phyloP scores from a whole-genome alignment of 176 grass and related monocot species.

The Puya raimondii region DNA sequence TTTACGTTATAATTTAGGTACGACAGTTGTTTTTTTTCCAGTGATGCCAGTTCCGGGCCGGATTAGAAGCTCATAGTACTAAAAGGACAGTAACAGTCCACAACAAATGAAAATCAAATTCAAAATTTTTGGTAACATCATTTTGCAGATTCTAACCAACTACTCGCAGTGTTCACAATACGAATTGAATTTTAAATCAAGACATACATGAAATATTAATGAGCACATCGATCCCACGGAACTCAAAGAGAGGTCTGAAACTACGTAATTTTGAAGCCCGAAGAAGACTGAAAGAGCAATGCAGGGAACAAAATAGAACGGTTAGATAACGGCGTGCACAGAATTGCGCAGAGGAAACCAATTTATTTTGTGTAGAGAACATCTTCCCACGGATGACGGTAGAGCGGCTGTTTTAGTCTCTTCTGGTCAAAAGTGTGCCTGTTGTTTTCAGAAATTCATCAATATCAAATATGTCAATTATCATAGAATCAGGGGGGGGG shows the following conservation, averaged over 20 bases:
- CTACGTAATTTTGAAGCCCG: not conserved
- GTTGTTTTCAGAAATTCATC: slow-evolving; percentile 13
- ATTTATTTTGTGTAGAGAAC: slow-evolving; percentile 97
- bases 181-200: too few relatives aligned
- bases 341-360: not conserved
- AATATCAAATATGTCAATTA: not conserved
- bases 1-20: too few relatives aligned
- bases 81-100: too few relatives aligned
- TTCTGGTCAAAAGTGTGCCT: slow-evolving; percentile 98
- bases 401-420: slow-evolving; percentile 93
- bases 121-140: too few relatives aligned
- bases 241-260: not conserved
- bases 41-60: too few relatives aligned
- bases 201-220: too few relatives aligned
- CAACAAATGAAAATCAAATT: too few relatives aligned
- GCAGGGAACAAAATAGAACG: not conserved
- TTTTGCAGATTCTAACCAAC: too few relatives aligned
- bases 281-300: slow-evolving; percentile 7
- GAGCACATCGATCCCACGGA: not conserved
- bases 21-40: too few relatives aligned
- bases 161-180: too few relatives aligned
- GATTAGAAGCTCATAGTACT: too few relatives aligned
- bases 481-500: not conserved
- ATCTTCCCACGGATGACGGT: slow-evolving; percentile 98
- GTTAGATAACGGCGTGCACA: too few relatives aligned